A percentile compares a stretch with the other conserved stretches of the same genome.
phyloP scores from a whole-genome alignment of 495 filamentous ascomycete species.

The Penicillium coprophilum region DNA sequence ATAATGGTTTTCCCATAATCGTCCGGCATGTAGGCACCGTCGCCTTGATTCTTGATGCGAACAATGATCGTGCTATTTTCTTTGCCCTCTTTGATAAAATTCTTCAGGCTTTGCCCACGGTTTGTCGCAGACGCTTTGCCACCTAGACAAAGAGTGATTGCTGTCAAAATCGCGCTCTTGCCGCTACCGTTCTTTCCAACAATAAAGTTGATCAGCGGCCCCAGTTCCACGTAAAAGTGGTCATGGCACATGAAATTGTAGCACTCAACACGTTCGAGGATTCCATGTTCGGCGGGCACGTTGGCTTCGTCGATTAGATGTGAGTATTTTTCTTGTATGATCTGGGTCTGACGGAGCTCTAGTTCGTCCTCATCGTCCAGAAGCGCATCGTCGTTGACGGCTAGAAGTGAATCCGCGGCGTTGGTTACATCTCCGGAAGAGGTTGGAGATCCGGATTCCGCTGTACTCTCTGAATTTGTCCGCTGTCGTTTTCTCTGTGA shows the following conservation, averaged over 20 bases:
- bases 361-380: conserved; percentile 48
- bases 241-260: conserved; percentile 95
- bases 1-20: conserved; percentile 83
- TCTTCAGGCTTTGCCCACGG: conserved; percentile 85
- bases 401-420: conserved; percentile 29
- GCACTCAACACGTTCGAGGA: conserved; percentile 79
- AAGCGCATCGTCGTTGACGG: conserved; percentile 35
- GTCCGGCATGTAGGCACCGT: conserved; percentile 79
- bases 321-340: conserved; percentile 58
- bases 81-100: conserved; percentile 86
- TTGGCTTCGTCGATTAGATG: conserved; percentile 60
- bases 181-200: conserved; percentile 97
- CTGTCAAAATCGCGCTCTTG: conserved; percentile 97
- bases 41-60: conserved; percentile 84
- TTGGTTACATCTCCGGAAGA: conserved; percentile 27
- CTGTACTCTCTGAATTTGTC: conserved; percentile 6
- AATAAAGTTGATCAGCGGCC: conserved; percentile 95
- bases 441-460: conserved; percentile 21
- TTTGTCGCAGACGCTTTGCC: conserved; percentile 96
- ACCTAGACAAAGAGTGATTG: conserved; percentile 88
- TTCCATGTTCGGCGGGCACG: conserved; percentile 74
- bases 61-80: conserved; percentile 68
- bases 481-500: conserved; percentile 45
- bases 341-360: conserved; percentile 70
- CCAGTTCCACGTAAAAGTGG: conserved; percentile 74